Evolutionary conservation across 1,284 basidiomycete genomes (phyloP).

Genomic region (Gomphus bonarii): DNA sequence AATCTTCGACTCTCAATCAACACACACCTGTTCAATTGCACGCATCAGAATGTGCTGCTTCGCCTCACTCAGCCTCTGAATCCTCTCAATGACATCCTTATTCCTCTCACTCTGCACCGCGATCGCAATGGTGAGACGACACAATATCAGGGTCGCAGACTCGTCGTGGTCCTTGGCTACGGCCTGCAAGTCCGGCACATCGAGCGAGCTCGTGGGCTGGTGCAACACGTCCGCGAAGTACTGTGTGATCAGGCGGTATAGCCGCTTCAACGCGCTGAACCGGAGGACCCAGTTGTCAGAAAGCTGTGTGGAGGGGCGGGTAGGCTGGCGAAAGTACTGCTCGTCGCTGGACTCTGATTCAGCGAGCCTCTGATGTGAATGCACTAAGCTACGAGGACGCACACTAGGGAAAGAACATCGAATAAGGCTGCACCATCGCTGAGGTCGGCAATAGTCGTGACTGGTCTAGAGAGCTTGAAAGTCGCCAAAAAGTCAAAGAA

Average conservation of each 20-base stretch:
- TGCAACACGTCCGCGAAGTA: slow-evolving; percentile 76
- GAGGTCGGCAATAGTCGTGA: slow-evolving; percentile 54
- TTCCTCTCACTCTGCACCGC: slow-evolving; percentile 86
- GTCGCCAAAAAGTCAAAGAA: slow-evolving; percentile 70
- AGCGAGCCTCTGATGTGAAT: too few relatives aligned
- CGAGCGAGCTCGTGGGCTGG: slow-evolving; percentile 59
- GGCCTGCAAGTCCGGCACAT: slow-evolving; percentile 73
- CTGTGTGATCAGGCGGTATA: slow-evolving; percentile 81
- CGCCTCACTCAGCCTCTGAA: slow-evolving; percentile 66
- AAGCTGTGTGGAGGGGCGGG: slow-evolving; percentile 42
- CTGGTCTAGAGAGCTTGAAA: slow-evolving; percentile 55
- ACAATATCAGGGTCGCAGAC: slow-evolving; percentile 62
- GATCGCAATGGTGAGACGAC: slow-evolving; percentile 83
- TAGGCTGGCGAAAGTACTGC: slow-evolving; percentile 63
- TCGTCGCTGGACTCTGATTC: slow-evolving; percentile 48
- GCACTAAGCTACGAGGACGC: too few relatives aligned
- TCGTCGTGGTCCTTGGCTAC: slow-evolving; percentile 68
- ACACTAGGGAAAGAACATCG: slow-evolving; percentile 65
- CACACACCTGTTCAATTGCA: slow-evolving; percentile 67
- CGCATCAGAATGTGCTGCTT: slow-evolving; percentile 82
- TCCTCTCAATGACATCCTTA: slow-evolving; percentile 73
- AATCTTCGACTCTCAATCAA: background rate
- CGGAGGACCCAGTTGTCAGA: slow-evolving; percentile 86
- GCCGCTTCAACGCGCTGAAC: slow-evolving; percentile 74
- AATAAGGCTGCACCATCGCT: slow-evolving; percentile 66